Base-by-base conservation (phyloP, 371 early-diverging fungal genomes). In the Homolaphlyctis polyrhiza region DNA sequence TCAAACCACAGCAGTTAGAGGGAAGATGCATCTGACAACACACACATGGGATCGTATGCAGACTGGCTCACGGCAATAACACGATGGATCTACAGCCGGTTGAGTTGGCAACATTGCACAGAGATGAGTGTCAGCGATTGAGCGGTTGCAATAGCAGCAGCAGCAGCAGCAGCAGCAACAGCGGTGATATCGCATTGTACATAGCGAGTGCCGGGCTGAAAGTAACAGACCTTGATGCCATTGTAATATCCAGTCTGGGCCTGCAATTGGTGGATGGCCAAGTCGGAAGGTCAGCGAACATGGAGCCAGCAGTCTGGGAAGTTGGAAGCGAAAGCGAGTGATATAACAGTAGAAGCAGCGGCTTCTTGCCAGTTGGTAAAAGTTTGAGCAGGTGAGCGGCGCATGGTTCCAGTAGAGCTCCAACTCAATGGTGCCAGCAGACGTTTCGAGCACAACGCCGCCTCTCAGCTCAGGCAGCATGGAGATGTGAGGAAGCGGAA, bases 381-480 rank as follows among this genome's bases (percentile, higher is more conserved):
- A 76, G 62, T 73, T 76, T 45, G 73, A 50, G 58, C 71, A 70
- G 0, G 73, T 67, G 25, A 64, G 71, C 25, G 74, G 78, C 1
- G 75, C 70, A 60, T 80, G 76, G 59, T 77, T 62, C 74, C 71
- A 74, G 70, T 80, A 80, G 39, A 80, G 72, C 66, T 80, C 80
- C 30, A 80, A 28, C 23, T 66, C 66, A n/a, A 78, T 61, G 36
- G 60, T 36, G 23, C 78, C 78, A 23, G 72, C 74, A 4, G 68
- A 45, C 16, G 77, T 77, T 27, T 71, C 70, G 14, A 77, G 63
- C 29, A 68, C 60, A 11, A 72, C 73, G 29, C 62, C 28, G 58
- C 65, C 45, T 23, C 23, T 45, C 18, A 45, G 18, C 16, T 45
- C 45, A 16, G 23, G 16, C 23, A 18, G n/a, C n/a, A n/a, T n/a